A percentile compares a stretch with the other conserved stretches of the same genome.
These are phyloP conservation scores for Erysiphe pulchra DNA, from an alignment of 2,329 filamentous ascomycete species.

Conservation along the genomic window DNA sequence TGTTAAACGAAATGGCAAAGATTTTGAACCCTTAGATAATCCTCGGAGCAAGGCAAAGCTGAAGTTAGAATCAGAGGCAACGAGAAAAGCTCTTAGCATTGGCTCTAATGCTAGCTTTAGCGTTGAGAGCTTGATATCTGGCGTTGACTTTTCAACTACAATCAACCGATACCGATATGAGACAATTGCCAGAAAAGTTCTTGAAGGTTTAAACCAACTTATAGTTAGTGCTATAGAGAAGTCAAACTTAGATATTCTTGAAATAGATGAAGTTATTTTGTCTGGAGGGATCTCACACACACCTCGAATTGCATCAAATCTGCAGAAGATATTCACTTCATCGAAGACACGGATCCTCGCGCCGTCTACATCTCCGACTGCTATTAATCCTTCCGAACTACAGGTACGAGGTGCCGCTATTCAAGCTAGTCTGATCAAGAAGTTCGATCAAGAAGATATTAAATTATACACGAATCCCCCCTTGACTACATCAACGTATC, in stretches of 20 bases:
- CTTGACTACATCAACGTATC: slow-evolving; percentile 82
- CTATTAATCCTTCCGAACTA: slow-evolving; percentile 86
- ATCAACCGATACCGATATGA: slow-evolving; percentile 90
- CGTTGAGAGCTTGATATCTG: slow-evolving; percentile 72
- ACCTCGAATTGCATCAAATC: slow-evolving; percentile 67
- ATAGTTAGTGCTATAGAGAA: slow-evolving; percentile 73
- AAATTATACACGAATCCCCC: slow-evolving; percentile 89
- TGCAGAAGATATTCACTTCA: slow-evolving; percentile 57
- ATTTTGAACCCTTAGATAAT: slow-evolving; percentile 54
- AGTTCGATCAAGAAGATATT: slow-evolving; percentile 83
- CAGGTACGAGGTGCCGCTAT: slow-evolving; percentile 76
- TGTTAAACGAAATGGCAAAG: slow-evolving; percentile 60
- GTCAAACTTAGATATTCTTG: slow-evolving; percentile 72
- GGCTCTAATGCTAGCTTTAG: slow-evolving; percentile 76
- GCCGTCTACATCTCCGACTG: slow-evolving; percentile 48
- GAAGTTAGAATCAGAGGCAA: slow-evolving; percentile 68
- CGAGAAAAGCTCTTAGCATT: slow-evolving; percentile 78
- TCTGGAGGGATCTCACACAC: slow-evolving; percentile 83
- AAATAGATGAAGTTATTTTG: slow-evolving; percentile 85
- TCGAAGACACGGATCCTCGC: slow-evolving; percentile 47
- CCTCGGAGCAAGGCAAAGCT: slow-evolving; percentile 70
- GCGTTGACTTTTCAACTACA: slow-evolving; percentile 72
- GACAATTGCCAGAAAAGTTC: slow-evolving; percentile 62
- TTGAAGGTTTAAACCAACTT: slow-evolving; percentile 66
- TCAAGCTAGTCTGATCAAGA: slow-evolving; percentile 79